Percentiles rank a stretch among this genome's conserved stretches.
Conservation (phyloP, 345 rosid species). For the Populus davidiana region DNA sequence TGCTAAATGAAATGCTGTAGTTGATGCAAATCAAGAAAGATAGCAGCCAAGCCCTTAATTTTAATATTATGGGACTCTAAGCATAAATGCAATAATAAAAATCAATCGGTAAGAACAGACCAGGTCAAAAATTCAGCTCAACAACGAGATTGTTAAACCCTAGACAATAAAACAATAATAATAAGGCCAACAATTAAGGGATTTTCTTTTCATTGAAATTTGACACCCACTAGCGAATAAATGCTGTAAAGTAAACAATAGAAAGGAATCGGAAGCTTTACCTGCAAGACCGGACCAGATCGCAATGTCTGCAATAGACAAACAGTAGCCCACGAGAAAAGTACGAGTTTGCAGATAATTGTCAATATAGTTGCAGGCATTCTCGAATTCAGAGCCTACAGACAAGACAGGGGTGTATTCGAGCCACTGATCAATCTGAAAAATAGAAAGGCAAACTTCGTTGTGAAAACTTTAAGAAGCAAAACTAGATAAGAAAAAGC, state of each 20-base stretch:
- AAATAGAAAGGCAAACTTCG: not conserved
- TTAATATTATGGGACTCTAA: not conserved
- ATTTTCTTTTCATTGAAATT: not conserved
- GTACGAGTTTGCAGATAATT: constrained; percentile 49
- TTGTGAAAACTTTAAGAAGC: not conserved
- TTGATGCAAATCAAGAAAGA: not conserved
- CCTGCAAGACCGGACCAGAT: constrained; percentile 90
- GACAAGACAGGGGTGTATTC: constrained; percentile 65
- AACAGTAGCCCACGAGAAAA: constrained; percentile 61
- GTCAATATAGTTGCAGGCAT: constrained; percentile 58
- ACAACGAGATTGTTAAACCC: not conserved
- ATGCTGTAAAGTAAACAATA: not conserved
- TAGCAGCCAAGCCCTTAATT: not conserved
- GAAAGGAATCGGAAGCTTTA: constrained; percentile 18
- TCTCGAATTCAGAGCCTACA: constrained; percentile 80
- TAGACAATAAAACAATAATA: too few species aligned
- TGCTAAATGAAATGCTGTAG: not conserved
- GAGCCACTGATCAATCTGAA: constrained; percentile 81
- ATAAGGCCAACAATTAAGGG: not conserved
- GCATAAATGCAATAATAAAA: not conserved
- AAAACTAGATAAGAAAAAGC: not conserved
- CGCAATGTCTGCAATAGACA: constrained; percentile 80
- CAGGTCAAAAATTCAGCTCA: not conserved
- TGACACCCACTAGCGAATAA: not conserved
- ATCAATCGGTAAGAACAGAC: not conserved